These are phyloP conservation scores for Bruguiera hainesii DNA, from an alignment of 441 rosid species.

Conservation along the genomic window DNA sequence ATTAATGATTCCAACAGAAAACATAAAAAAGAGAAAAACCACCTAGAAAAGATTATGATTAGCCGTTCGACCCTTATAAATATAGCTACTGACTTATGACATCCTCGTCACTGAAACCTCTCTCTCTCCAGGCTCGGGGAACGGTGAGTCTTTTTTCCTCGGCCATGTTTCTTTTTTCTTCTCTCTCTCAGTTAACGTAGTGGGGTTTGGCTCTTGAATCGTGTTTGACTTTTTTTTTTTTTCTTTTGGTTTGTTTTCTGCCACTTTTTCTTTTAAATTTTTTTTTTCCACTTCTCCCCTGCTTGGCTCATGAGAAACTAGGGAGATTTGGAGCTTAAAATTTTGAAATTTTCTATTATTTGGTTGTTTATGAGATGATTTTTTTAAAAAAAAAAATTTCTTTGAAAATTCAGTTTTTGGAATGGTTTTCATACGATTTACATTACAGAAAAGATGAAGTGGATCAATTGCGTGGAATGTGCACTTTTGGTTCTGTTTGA, in stretches of 20 bases:
- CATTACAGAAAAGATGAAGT: not conserved
- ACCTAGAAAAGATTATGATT: not conserved
- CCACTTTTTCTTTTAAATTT: not conserved
- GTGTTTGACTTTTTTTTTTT: not conserved
- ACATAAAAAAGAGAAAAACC: too few species aligned
- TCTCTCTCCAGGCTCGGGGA: not conserved
- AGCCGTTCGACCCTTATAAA: not conserved
- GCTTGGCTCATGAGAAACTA: constrained; percentile 1
- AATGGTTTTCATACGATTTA: not conserved
- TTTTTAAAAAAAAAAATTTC: not conserved
- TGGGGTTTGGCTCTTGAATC: not conserved
- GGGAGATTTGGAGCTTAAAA: not conserved
- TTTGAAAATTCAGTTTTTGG: not conserved
- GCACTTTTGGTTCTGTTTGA: too few species aligned
- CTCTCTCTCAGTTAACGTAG: not conserved
- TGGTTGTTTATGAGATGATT: not conserved
- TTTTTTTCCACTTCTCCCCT: not conserved
- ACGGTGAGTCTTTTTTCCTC: not conserved
- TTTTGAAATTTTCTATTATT: not conserved
- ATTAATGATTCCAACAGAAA: too few species aligned
- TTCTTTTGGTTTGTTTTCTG: not conserved
- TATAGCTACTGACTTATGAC: not conserved
- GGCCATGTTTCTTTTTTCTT: not conserved
- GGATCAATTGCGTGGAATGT: not conserved
- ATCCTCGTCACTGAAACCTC: too few species aligned